Evolutionary conservation across 495 filamentous ascomycete species (phyloP).

Genomic region (Daldinia concentrica): DNA sequence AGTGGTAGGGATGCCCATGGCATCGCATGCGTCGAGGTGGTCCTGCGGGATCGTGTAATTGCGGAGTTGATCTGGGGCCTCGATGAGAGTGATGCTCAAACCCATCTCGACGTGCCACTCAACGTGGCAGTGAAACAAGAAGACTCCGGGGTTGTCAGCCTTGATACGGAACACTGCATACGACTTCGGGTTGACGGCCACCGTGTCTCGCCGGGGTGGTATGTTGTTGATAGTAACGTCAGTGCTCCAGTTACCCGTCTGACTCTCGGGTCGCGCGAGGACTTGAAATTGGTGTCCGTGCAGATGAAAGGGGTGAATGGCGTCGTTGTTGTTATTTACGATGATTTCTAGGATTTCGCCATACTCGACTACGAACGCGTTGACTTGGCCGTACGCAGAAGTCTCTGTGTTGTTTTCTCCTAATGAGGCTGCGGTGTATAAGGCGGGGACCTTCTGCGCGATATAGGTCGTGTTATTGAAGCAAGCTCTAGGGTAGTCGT

Average conservation of each 20-base stretch:
- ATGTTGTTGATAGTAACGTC: slow-evolving; percentile 56
- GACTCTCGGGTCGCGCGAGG: slow-evolving; percentile 59
- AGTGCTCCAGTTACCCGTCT: slow-evolving; percentile 51
- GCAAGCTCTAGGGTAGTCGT: slow-evolving; percentile 74
- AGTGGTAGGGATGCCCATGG: slow-evolving; percentile 55
- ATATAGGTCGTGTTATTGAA: slow-evolving; percentile 82
- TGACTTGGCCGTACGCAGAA: slow-evolving; percentile 77
- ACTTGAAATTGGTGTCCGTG: slow-evolving; percentile 87
- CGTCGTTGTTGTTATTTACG: slow-evolving; percentile 78
- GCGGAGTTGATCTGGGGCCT: slow-evolving; percentile 70
- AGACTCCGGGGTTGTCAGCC: slow-evolving; percentile 78
- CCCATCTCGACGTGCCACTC: slow-evolving; percentile 84
- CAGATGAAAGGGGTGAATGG: slow-evolving; percentile 64
- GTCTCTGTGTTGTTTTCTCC: slow-evolving; percentile 68
- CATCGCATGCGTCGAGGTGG: slow-evolving; percentile 67
- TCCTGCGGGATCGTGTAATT: slow-evolving; percentile 68
- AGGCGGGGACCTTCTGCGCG: slow-evolving; percentile 75
- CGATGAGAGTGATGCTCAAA: slow-evolving; percentile 75
- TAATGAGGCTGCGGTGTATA: slow-evolving; percentile 77
- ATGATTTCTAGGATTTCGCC: slow-evolving; percentile 78
- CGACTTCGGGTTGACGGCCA: slow-evolving; percentile 62
- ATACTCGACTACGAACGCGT: slow-evolving; percentile 70
- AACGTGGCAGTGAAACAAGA: slow-evolving; percentile 84
- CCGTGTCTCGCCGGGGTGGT: slow-evolving; percentile 60
- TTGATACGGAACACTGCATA: slow-evolving; percentile 67